Percentiles rank a stretch among this genome's conserved stretches.
Conservation (phyloP, 1,139 yeast genomes). For the Blastobotrys proliferans region DNA sequence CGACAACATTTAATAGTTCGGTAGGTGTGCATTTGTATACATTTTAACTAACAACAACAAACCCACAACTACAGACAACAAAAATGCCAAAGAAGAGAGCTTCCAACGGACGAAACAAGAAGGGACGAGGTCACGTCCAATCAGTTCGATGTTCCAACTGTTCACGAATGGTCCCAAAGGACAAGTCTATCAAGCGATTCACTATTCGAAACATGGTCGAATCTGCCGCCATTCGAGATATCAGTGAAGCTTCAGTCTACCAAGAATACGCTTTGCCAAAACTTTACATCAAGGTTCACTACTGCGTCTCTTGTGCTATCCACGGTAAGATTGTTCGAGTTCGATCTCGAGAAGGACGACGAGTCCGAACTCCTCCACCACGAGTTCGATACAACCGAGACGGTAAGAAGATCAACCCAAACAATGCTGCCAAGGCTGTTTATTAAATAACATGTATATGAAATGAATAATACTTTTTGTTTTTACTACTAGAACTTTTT, state of each 20-base stretch:
- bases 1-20: no score
- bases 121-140: slow-evolving; percentile 99
- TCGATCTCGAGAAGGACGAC: slow-evolving; percentile 98
- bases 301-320: slow-evolving; percentile 99
- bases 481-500: not conserved
- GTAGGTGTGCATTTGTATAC: no score
- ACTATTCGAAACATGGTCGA: slow-evolving; percentile 99
- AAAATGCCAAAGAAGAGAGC: slow-evolving; percentile 99
- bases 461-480: not conserved
- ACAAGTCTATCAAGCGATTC: slow-evolving; percentile 99
- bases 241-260: slow-evolving; percentile 99
- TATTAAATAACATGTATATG: slow-evolving; percentile 8
- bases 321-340: slow-evolving; percentile 99
- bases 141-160: slow-evolving; percentile 99
- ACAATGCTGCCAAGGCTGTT: slow-evolving; percentile 94
- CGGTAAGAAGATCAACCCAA: slow-evolving; percentile 90
- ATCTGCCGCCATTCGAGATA: slow-evolving; percentile 99
- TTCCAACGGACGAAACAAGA: slow-evolving; percentile 99
- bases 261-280: slow-evolving; percentile 99
- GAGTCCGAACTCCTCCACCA: slow-evolving; percentile 98
- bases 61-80: slow-evolving; percentile 22
- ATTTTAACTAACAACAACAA: no score
- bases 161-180: slow-evolving; percentile 99
- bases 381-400: slow-evolving; percentile 98
- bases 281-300: slow-evolving; percentile 99